Evolutionary conservation across 176 grass and related monocot genomes (phyloP), one percentile per base, ranked within the genome.

Genomic region (Eleusine coracana): DNA sequence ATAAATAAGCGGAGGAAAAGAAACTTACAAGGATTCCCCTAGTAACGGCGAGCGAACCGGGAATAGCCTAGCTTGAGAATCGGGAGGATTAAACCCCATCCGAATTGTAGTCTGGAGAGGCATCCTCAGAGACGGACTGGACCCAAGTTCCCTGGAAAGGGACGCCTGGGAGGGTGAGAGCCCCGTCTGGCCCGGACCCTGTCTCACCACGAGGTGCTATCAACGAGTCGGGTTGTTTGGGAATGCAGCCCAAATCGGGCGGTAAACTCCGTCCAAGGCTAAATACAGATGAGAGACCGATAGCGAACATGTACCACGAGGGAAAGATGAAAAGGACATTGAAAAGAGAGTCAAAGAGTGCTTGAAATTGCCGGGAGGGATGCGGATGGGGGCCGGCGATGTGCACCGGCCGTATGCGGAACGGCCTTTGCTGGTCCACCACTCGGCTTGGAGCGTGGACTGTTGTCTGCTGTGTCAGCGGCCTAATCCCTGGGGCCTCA

Each of bases 301-400:
- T 89, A 89, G 75, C 75, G 70, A 89, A 92, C 90, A 92, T 86
- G 90, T 92, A 92, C 74, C 83, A 62, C 79, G 51, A 89, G 83
- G 78, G 78, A 86, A 88, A 92, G 86, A 92, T 92, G 83, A 92
- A 86, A 92, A 92, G 82, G 86, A 92, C 90, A 86, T 92, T 92
- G 90, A 88, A 88, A 91, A 88, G 89, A 91, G 89, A 91, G 89
- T 88, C 82, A 91, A 91, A 91, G 82, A 92, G 82, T 92, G 78
- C 90, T 83, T 91, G 85, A 91, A 91, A 88, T 88, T 88, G 65
- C 56, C 6, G 44, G 81, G 85, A 91, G 89, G 89, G 85, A 91
- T 85, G 89, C 69, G 84, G 80, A 91, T 87, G 88, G 54, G 54
- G 54, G 54, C 54, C 2, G 54, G 54, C 54, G 54, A 58, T 58